phyloP scores from a whole-genome alignment of 768 basidiomycete genomes.

The Lentinula aciculospora region DNA sequence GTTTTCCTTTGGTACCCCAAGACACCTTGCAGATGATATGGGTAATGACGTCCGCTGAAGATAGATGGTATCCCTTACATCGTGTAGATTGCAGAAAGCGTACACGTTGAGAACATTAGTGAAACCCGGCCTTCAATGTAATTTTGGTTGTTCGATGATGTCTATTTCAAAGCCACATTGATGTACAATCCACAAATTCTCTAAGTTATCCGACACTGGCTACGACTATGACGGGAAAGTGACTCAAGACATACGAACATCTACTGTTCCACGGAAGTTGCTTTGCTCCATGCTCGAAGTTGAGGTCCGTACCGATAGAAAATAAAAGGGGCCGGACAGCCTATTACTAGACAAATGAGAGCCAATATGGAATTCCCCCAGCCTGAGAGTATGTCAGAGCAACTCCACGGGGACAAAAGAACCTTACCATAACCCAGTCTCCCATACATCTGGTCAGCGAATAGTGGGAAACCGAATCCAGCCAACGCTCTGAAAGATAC shows the following conservation, averaged over 20 bases:
- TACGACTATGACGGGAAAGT: not conserved
- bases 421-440: slow-evolving; percentile 39
- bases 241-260: no score
- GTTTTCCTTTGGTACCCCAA: slow-evolving; percentile 93
- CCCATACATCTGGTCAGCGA: slow-evolving; percentile 52
- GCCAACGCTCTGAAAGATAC: slow-evolving; percentile 49
- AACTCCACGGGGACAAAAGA: not conserved
- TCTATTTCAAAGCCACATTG: not conserved
- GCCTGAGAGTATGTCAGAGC: slow-evolving; percentile 24
- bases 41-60: not conserved
- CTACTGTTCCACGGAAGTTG: slow-evolving; percentile 25
- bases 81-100: slow-evolving; percentile 95
- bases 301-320: slow-evolving; percentile 33
- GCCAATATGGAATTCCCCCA: slow-evolving; percentile 56
- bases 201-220: no score
- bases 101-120: slow-evolving; percentile 95
- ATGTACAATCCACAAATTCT: not conserved
- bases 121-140: no score
- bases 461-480: slow-evolving; percentile 62
- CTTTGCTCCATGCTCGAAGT: slow-evolving; percentile 31
- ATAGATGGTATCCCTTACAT: slow-evolving; percentile 38
- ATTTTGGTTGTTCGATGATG: not conserved
- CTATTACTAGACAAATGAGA: slow-evolving; percentile 41
- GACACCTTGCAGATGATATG: slow-evolving; percentile 48
- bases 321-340: slow-evolving; percentile 43